Percentiles rank a stretch among this genome's conserved stretches.
Evolutionary conservation across 345 rosid genomes (phyloP).

Genomic region (Camelina laxa): DNA sequence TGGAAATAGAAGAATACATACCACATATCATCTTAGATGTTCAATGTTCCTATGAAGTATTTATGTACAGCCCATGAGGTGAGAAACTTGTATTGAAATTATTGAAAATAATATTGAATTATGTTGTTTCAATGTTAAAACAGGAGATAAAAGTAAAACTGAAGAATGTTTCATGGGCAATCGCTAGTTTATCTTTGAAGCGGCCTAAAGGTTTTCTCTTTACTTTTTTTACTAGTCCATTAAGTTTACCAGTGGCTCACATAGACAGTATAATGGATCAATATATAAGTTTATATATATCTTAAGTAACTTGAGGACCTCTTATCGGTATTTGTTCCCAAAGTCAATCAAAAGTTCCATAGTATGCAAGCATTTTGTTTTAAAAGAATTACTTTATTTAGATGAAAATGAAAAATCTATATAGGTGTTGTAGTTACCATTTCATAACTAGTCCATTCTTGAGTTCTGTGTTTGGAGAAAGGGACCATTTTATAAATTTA

Average conservation of each 20-base stretch:
- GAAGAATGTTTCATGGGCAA: constrained; percentile 93
- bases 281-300: background rate
- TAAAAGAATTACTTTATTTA: background rate
- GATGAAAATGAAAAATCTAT: constrained; percentile 4
- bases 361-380: constrained; percentile 7
- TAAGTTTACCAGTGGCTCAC: constrained; percentile 20
- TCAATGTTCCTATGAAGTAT: constrained; percentile 13
- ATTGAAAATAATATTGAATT: background rate
- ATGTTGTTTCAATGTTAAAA: constrained; percentile 39
- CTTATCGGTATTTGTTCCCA: background rate
- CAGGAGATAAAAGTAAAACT: constrained; percentile 74
- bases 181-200: constrained; percentile 72
- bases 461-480: background rate
- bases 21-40: background rate
- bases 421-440: constrained; percentile 6
- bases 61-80: constrained; percentile 31
- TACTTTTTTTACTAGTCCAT: constrained; percentile 15
- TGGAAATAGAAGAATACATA: constrained; percentile 7
- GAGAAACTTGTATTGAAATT: constrained; percentile 21
- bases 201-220: constrained; percentile 65
- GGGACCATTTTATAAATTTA: background rate
- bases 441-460: constrained; percentile 1
- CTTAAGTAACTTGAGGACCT: background rate
- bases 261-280: constrained; percentile 12
- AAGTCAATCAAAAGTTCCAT: background rate